These are phyloP conservation scores for Malassezia furfur DNA, from an alignment of 1,284 basidiomycete species.

Conservation along the genomic window DNA sequence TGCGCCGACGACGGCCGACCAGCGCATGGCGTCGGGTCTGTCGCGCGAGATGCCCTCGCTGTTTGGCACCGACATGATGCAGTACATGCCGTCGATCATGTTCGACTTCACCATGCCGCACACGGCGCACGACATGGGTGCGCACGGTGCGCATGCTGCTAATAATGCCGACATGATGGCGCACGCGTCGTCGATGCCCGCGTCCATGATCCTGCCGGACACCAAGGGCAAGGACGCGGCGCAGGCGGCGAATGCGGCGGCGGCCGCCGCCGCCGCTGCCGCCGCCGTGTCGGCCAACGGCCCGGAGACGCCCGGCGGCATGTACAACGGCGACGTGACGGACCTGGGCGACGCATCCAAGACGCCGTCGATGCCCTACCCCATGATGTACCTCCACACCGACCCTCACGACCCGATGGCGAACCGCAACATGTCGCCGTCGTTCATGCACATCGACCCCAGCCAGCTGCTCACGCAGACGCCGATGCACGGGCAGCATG, in stretches of 20 bases:
- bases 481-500: not conserved
- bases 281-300: not conserved
- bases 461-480: constrained; percentile 4
- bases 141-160: not conserved
- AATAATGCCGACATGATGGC: not conserved
- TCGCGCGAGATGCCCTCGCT: constrained; percentile 36
- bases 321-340: not conserved
- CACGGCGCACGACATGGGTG: constrained; percentile 1
- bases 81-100: constrained; percentile 26
- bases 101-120: constrained; percentile 37
- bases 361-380: not conserved
- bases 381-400: not conserved
- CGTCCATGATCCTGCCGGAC: not conserved
- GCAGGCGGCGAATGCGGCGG: not conserved
- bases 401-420: not conserved
- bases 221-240: not conserved
- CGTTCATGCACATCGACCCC: constrained; percentile 12
- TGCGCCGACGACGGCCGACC: constrained; percentile 36
- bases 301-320: not conserved
- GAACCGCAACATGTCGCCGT: not conserved
- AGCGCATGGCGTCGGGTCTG: constrained; percentile 43
- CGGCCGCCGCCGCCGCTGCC: not conserved
- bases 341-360: not conserved
- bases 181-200: not conserved
- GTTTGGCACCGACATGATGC: constrained; percentile 20